A percentile compares a stretch with the other conserved stretches of the same genome.
These are phyloP conservation scores for Carpinus viminea DNA, from an alignment of 306 rosid genomes.

Conservation along the genomic window DNA sequence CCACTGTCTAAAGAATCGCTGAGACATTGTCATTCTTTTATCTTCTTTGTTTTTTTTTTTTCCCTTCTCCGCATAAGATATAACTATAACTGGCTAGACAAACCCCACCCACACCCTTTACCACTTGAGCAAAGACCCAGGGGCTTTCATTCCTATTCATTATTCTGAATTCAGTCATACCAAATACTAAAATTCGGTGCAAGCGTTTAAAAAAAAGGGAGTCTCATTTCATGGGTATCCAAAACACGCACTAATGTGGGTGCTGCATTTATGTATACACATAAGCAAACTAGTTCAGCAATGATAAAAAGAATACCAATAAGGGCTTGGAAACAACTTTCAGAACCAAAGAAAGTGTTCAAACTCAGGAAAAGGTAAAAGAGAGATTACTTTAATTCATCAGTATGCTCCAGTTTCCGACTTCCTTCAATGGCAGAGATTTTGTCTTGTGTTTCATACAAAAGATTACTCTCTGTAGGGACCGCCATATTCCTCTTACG, in stretches of 20 bases:
- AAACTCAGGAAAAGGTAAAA: background rate
- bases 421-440: slow-evolving; percentile 91
- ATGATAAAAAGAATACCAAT: slow-evolving; percentile 8
- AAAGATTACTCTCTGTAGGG: slow-evolving; percentile 71
- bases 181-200: background rate
- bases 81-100: background rate
- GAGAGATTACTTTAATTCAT: slow-evolving; percentile 68
- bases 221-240: background rate
- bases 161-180: background rate
- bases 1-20: background rate
- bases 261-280: background rate
- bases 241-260: background rate
- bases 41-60: background rate
- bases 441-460: slow-evolving; percentile 76
- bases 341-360: background rate
- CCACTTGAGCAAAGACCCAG: slow-evolving; percentile 7
- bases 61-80: background rate
- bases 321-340: background rate
- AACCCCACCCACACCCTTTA: background rate
- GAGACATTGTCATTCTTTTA: background rate
- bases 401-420: slow-evolving; percentile 80
- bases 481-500: slow-evolving; percentile 58
- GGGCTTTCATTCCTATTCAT: background rate
- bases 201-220: background rate
- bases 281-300: background rate